Evolutionary conservation across 352 stramenopile species (phyloP).

Genomic region (Thraustochytrium striatum): DNA sequence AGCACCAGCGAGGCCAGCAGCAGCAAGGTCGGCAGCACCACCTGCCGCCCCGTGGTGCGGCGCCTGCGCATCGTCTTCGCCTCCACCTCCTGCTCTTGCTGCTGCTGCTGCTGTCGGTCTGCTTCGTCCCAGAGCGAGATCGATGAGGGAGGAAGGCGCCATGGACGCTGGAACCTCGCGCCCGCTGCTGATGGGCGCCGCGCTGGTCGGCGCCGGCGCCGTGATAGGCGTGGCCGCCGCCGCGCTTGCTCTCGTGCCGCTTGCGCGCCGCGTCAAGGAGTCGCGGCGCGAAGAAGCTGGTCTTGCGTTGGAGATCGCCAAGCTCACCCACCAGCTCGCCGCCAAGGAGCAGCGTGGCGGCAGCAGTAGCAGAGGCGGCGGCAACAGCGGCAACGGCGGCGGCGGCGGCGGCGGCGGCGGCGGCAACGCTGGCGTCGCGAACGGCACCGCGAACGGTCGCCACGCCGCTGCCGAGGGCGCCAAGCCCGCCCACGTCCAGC

Average conservation of each 20-base stretch:
- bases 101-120: too few relatives aligned
- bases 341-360: background rate
- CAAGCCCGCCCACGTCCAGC: background rate
- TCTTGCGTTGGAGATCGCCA: slow-evolving; percentile 19
- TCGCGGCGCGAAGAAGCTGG: too few relatives aligned
- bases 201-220: too few relatives aligned
- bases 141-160: too few relatives aligned
- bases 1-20: background rate
- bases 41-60: background rate
- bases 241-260: too few relatives aligned
- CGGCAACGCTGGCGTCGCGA: background rate
- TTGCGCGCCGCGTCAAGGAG: too few relatives aligned
- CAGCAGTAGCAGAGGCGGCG: background rate
- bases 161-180: too few relatives aligned
- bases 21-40: background rate
- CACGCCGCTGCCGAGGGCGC: background rate
- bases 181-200: too few relatives aligned
- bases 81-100: too few relatives aligned
- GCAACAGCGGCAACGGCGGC: background rate
- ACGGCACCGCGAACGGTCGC: background rate
- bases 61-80: too few relatives aligned
- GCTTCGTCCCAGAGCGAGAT: too few relatives aligned
- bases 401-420: background rate
- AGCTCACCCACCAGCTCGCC: slow-evolving; percentile 17
- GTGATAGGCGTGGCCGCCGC: too few relatives aligned